Evolutionary conservation across 352 stramenopile genomes (phyloP), one percentile per base, ranked within the genome.

Genomic region (Globisporangium perplexum): DNA sequence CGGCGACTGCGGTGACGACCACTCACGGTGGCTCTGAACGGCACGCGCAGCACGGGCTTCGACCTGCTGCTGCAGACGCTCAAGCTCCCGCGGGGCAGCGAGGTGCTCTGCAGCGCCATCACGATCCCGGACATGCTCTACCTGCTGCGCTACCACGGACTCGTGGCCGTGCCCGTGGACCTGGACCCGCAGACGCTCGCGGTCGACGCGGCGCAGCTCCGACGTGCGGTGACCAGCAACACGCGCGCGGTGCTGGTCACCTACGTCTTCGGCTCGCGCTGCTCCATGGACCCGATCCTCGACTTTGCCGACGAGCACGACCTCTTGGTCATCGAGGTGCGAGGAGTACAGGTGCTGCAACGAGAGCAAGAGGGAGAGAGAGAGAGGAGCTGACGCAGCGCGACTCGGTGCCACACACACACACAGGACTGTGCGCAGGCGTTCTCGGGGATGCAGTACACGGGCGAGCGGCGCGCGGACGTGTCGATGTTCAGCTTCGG

Each of bases 401-500:
- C n/a, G n/a, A n/a, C n/a, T n/a, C n/a, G n/a, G n/a, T n/a, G n/a
- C n/a, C n/a, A n/a, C n/a, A n/a, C n/a, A n/a, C n/a, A n/a, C n/a
- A n/a, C n/a, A 22, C 49, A 71, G 54, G 83, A 94, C 62, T 92
- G 83, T 49, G 83, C 83, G 5, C 80, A 94, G 47, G 77, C 77
- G 3, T 94, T 90, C 46, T 62, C 71, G 22, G 82, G 83, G 3
- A 65, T 71, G 39, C 58, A 65, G 57, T 92, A 88, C 60, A 88
- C 66, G 36, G 83, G 81, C 24, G 75, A 91, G 15, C 61, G 52
- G 8, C 63, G 66, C 20, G 79, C 63, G 1, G 83, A 92, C 52
- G 78, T 90, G 36, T 87, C 81, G 42, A 84, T 94, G 72, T 94
- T 92, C 62, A 94, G 83, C 60, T 94, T 94, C 71, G 83, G 83